Evolutionary conservation across 78 protist genomes (phyloP), one percentile per base, ranked within the genome.

Genomic region (Dictyostelium capitatum): DNA sequence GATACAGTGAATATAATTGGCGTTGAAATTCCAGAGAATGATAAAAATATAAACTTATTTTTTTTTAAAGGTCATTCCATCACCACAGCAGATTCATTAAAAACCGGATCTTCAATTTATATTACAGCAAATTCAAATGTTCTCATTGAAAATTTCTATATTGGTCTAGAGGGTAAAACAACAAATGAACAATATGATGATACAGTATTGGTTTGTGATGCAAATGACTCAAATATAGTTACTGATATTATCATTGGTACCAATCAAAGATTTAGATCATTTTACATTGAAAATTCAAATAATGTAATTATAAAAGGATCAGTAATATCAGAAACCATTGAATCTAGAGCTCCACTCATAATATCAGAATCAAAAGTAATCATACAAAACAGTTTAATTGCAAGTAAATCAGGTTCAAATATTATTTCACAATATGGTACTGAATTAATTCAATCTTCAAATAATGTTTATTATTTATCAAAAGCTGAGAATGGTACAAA

Each of bases 361-460:
- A 12, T 30, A 10, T 65, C 28, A 6, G 74, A 37, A 30, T 65
- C 74, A 32, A 65, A 43, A 28, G n/a, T 32, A 30, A 65, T 28
- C 0, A 23, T 65, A 4, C n/a, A 23, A 5, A 32, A 32, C n/a
- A 65, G 28, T 65, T 5, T 65, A 4, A 30, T 65, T 0, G 11
- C 37, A n/a, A 65, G 74, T 65, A 65, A 28, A 9, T 65, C 74
- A 1, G 74, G 74, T 12, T 65, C 74, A 65, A 65, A 32, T 65
- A 12, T 65, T 7, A 65, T 65, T 1, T 37, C 74, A 12, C 53
- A 70, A 41, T 43, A 32, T 70, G 56, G 53, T 41, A 43, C 48
- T 4, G 53, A 70, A 43, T 70, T 43, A 19, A 70, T 32, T 43
- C 25, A 70, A 41, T 70, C 53, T 20, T 4, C 5, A 0, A 70